Base-by-base conservation (phyloP, 306 rosid genomes). In the Fagus crenata region DNA sequence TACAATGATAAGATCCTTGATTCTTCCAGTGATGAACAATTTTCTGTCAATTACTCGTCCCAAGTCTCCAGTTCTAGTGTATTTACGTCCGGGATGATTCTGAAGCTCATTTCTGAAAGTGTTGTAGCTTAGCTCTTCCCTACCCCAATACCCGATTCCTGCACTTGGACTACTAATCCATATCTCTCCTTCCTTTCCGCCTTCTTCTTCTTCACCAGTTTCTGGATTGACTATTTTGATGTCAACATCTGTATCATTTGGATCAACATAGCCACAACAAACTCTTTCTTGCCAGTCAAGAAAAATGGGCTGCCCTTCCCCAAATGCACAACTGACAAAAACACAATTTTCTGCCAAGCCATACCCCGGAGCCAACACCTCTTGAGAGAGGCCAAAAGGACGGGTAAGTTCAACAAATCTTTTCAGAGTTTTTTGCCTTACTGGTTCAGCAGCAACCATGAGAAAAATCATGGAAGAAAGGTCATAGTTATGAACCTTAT, bases 291-390 rank as follows among this genome's bases (percentile, higher is more conserved):
- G 89, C 96, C 94, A 92, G 77, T 92, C 98, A 72, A 92, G 78
- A 72, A 78, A 53, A 65, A 93, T 83, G 36, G 97, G 92, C 59
- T 67, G 71, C 49, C 87, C 90, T 83, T 87, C 97, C 75, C 98
- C 98, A 77, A 79, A 93, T 74, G 98, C 98, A 80, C 98, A 93
- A 41, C 93, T 80, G 63, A 90, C 97, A 75, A 91, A 93, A 49
- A 93, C 98, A 86, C 98, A 93, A 77, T 93, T 93, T 80, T 93
- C 97, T 70, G 98, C 97, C 82, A 91, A 83, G 80, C 98, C 98
- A 77, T 92, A 93, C 41, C 98, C 97, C 14, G 98, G 98, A 75
- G 98, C 98, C 88, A 92, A 76, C 86, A 85, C 89, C 82, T 81
- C 82, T 77, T 89, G 81, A 78, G 96, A 85, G 40, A 92, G 86